Base-by-base conservation (phyloP, 148 eudicot genomes). In the Rhododendron ovatum region DNA sequence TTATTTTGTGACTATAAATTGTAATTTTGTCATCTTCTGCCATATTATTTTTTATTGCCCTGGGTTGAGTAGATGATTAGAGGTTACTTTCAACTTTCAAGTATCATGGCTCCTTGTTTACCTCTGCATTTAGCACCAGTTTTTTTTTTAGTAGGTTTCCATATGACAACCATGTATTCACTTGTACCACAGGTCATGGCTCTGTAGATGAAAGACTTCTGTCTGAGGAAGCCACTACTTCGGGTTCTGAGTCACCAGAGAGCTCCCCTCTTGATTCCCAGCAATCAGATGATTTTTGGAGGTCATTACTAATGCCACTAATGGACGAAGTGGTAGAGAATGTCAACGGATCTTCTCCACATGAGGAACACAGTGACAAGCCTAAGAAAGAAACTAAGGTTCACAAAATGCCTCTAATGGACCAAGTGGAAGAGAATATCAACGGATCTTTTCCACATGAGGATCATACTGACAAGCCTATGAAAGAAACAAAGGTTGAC, bases 271-370 rank as follows among this genome's bases (percentile, higher is more conserved):
- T 84, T 50, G 86, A 89, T 82, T 57, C 82, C 10, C 91, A 88
- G 74, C 88, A 88, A 48, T 82, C 92, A 2, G 94, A 92, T 84
- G 90, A 89, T 85, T 89, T 89, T 77, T 92, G 91, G 94, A 91
- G 90, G 86, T 85, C 94, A 41, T 91, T 84, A 59, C 43, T 90
- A 9, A 78, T 33, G 33, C 65, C 91, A 59, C 83, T 88, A 20
- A 79, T n/a, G 77, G 90, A 83, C 82, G 74, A 90, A 87, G 45
- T 28, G 65, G 89, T 75, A 76, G 65, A 92, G 61, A 88, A 48
- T 15, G 82, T 82, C 73, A 84, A 82, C 12, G 78, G 86, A 74
- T 91, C 88, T 85, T 65, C 33, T 89, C 73, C 73, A 0, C 33
- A 2, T n/a, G 73, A 65, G 73, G 33, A 65, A 65, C 73, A n/a